Base-by-base conservation (phyloP, 768 basidiomycete genomes). In the Hydnum rufescens region DNA sequence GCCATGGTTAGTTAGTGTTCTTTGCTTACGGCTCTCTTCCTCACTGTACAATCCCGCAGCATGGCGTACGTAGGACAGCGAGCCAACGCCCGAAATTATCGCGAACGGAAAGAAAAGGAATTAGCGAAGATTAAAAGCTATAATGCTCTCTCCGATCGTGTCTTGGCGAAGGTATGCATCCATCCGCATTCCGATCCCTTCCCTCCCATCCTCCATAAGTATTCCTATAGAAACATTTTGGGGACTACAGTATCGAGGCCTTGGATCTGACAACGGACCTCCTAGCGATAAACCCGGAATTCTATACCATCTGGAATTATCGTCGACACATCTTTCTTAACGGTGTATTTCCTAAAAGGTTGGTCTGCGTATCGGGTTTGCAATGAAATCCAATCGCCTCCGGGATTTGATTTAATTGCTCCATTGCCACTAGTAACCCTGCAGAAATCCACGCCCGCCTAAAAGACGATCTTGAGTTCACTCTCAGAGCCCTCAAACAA, bases 291-390 rank as follows among this genome's bases (percentile, higher is more conserved):
- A 97, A 96, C 61, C 90, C 93, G 2, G 95, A 99, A 65, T 89
- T 89, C 62, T 95, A 95, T 64, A 92, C 93, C 1, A 69, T 85
- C 32, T 97, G 95, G 95, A 93, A 95, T 65, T 92, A 89, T 65
- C 74, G 95, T 44, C 71, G 93, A 30, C 71, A 75, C 51, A 89
- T 95, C 55, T 65, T 93, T 19, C 62, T 79, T 36, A 67, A 76
- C 23, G 82, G 82, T 2, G 63, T 85, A 43, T 89, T 93, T 57
- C 72, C 74, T 5, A 61, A 64, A 8, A 75, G 75, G 88, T 87
- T 54, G 3, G 5, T 28, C 5, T 50, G 4, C 22, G 18, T 13
- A 30, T 39, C 48, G 53, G 36, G 19, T n/a, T n/a, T n/a, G n/a
- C n/a, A n/a, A n/a, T n/a, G n/a, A n/a, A n/a, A 49, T 19, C 22